Evolutionary conservation across 2,329 filamentous ascomycete genomes (phyloP), one percentile per base, ranked within the genome.

Genomic region (Fusarium acutatum): DNA sequence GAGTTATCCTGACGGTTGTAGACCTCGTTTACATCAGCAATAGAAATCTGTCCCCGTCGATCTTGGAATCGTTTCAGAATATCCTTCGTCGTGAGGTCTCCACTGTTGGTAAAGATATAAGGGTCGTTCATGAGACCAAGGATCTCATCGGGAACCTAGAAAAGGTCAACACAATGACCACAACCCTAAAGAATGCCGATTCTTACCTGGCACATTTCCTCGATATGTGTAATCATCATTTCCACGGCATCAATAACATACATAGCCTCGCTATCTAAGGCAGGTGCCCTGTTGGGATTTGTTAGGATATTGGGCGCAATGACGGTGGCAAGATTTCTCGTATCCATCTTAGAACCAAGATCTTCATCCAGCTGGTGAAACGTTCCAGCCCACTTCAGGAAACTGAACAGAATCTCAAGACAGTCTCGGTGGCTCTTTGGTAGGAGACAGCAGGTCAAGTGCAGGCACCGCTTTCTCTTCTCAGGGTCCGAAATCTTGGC

Each of bases 351-450:
- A 77, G 96, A 98, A 32, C 96, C 96, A 28, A 93, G 93, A 81
- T 99, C 96, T 79, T 99, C 96, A 77, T 99, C 96, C 20, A 99
- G 92, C 79, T 98, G 95, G 71, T 97, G 96, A 86, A 99, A 99
- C 4, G 95, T 97, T 9, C 95, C 95, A 10, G 95, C 94, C 96
- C 96, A 99, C 79, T 97, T 97, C 52, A 99, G 88, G 87, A 99
- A 99, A 57, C 92, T 93, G 84, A 98, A 98, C 4, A 99, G 84
- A 46, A 99, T 95, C 83, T 99, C 96, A 82, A 99, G 91, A 24
- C 93, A 95, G 82, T 99, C 96, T 67, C 96, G 91, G 80, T 99
- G 95, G 56, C 92, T 89, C 81, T 98, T 98, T 22, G 96, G 96
- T 58, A 99, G 86, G 52, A 99, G 86, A 83, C 96, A 99, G 83